phyloP scores from a whole-genome alignment of 441 rosid species.

The Brassica balearica region DNA sequence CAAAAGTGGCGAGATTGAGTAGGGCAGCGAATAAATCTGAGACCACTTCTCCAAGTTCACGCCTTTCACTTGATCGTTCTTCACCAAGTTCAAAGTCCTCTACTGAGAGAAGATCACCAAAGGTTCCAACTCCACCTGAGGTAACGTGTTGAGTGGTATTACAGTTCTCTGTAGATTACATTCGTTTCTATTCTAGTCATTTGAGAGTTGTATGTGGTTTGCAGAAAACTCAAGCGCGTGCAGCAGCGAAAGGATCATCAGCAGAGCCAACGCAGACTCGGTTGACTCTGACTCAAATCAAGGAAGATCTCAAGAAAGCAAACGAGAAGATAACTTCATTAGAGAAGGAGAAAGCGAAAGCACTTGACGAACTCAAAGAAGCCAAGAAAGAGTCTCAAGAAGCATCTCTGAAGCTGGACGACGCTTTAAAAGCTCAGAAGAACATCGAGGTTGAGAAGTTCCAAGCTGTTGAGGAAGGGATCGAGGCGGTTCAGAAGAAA shows the following conservation, averaged over 20 bases:
- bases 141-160: conserved; percentile 39
- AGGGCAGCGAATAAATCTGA: conserved; percentile 63
- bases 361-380: conserved; percentile 73
- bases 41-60: conserved; percentile 51
- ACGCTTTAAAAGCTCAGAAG: conserved; percentile 73
- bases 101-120: conserved; percentile 67
- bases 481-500: conserved; percentile 77
- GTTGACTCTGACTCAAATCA: conserved; percentile 60
- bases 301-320: conserved; percentile 92
- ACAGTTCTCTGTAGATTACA: neutral
- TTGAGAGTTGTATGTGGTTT: conserved; percentile 7
- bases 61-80: neutral
- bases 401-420: conserved; percentile 74
- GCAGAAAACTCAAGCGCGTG: conserved; percentile 67
- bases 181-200: neutral
- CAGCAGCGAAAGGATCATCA: conserved; percentile 55
- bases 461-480: conserved; percentile 85
- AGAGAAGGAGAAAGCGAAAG: conserved; percentile 77
- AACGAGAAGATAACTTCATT: conserved; percentile 65
- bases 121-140: conserved; percentile 68
- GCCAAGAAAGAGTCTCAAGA: conserved; percentile 69
- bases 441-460: conserved; percentile 74
- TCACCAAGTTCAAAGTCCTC: conserved; percentile 45
- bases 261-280: conserved; percentile 61
- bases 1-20: conserved; percentile 59